phyloP scores from a whole-genome alignment of 768 basidiomycete species.

The Termitomyces sp. region DNA sequence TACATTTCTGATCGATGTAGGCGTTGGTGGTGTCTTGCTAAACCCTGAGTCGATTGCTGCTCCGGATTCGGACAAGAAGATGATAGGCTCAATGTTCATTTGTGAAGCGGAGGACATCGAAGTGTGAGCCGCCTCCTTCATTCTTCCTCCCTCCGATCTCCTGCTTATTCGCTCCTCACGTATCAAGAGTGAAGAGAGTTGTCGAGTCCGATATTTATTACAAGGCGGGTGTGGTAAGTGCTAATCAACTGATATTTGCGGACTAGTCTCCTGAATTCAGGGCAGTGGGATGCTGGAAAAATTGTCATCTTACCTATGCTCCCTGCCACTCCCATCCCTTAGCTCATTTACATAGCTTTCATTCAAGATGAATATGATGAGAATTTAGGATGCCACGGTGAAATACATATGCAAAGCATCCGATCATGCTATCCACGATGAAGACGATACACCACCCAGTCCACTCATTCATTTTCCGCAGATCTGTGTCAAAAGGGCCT shows the following conservation, averaged over 20 bases:
- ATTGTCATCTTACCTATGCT: constrained; percentile 43
- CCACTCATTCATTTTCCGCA: not conserved
- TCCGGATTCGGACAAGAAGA: constrained; percentile 43
- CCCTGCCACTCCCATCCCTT: constrained; percentile 22
- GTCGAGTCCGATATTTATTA: constrained; percentile 40
- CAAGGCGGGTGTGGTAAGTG: constrained; percentile 34
- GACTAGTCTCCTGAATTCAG: not conserved
- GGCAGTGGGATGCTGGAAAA: constrained; percentile 56
- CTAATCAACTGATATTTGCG: not conserved
- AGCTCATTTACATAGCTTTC: not conserved
- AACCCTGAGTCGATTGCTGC: constrained; percentile 52
- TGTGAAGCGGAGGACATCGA: constrained; percentile 51
- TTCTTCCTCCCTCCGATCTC: not conserved
- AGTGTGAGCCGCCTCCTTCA: constrained; percentile 23
- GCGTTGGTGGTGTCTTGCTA: constrained; percentile 52
- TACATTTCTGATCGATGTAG: constrained; percentile 23
- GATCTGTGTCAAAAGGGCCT: constrained; percentile 5
- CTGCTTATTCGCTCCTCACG: not conserved
- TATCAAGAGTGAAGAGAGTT: constrained; percentile 29
- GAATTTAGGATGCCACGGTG: not conserved
- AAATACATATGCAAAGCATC: not conserved
- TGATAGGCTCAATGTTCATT: constrained; percentile 57
- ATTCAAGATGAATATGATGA: not conserved
- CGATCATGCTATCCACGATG: constrained; percentile 2
- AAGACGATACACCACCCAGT: not conserved